A percentile compares a stretch with the other conserved stretches of the same genome.
phyloP scores from a whole-genome alignment of 768 basidiomycete genomes.

The Trametes villosa region DNA sequence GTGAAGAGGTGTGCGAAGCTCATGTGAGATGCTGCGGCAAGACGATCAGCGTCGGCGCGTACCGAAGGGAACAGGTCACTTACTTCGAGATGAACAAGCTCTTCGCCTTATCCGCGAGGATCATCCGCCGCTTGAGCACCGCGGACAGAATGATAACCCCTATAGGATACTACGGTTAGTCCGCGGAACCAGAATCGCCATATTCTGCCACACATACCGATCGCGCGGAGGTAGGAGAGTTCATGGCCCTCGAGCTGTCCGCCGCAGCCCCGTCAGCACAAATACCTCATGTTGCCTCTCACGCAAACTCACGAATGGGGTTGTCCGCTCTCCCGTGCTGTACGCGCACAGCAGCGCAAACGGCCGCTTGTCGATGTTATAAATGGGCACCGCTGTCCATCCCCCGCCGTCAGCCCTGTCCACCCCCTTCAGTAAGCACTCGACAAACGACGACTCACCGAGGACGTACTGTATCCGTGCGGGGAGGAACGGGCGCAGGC shows the following conservation, averaged over 20 bases:
- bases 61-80: constrained; percentile 25
- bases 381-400: constrained; percentile 80
- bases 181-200: neutral
- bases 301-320: constrained; percentile 67
- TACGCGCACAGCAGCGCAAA: constrained; percentile 92
- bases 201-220: constrained; percentile 52
- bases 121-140: constrained; percentile 90
- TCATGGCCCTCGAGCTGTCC: constrained; percentile 84
- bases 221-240: constrained; percentile 88
- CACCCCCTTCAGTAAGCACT: neutral
- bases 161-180: constrained; percentile 25
- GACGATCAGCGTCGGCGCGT: neutral
- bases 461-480: constrained; percentile 84
- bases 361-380: constrained; percentile 90
- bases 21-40: constrained; percentile 77
- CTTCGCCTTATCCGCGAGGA: constrained; percentile 93
- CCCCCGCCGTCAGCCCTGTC: constrained; percentile 1
- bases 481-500: constrained; percentile 83
- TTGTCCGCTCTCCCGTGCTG: constrained; percentile 79
- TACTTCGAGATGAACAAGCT: constrained; percentile 91
- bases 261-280: neutral
- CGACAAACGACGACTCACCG: constrained; percentile 52
- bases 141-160: constrained; percentile 94
- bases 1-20: constrained; percentile 88
- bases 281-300: neutral